Conservation (phyloP, 2,329 filamentous ascomycete genomes). For the Neocucurbitaria cava region DNA sequence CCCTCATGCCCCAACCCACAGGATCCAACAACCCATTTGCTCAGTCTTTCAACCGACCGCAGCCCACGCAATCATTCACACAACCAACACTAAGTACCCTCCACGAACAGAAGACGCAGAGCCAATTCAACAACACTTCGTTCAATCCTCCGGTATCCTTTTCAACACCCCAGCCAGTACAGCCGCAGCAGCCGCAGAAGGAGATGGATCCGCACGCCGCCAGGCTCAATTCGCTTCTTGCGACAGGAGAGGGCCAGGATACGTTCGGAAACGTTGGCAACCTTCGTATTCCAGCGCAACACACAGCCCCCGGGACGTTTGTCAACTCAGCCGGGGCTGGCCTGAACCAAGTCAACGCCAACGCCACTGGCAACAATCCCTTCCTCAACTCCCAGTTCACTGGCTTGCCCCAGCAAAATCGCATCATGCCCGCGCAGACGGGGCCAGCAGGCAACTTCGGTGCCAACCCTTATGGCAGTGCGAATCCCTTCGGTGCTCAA, state of each 20-base stretch:
- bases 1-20: slow-evolving; percentile 82
- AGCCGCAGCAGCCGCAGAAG: slow-evolving; percentile 40
- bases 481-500: slow-evolving; percentile 64
- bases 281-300: slow-evolving; percentile 91
- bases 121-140: slow-evolving; percentile 63
- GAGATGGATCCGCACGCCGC: slow-evolving; percentile 66
- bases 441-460: slow-evolving; percentile 58
- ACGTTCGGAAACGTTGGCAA: slow-evolving; percentile 98
- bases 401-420: slow-evolving; percentile 62
- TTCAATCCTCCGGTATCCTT: slow-evolving; percentile 57
- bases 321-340: slow-evolving; percentile 92
- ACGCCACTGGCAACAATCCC: slow-evolving; percentile 81
- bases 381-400: slow-evolving; percentile 87
- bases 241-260: slow-evolving; percentile 90
- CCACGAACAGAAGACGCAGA: slow-evolving; percentile 83
- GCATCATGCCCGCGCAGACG: slow-evolving; percentile 58
- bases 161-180: slow-evolving; percentile 49
- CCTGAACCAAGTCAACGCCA: slow-evolving; percentile 72
- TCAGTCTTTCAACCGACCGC: slow-evolving; percentile 66
- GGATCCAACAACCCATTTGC: slow-evolving; percentile 99
- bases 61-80: slow-evolving; percentile 64
- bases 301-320: slow-evolving; percentile 94
- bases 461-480: slow-evolving; percentile 52
- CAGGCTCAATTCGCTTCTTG: slow-evolving; percentile 84
- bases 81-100: slow-evolving; percentile 77